Conservation (phyloP, 192 early-diverging fungal species). For the Mortierella alpina region DNA sequence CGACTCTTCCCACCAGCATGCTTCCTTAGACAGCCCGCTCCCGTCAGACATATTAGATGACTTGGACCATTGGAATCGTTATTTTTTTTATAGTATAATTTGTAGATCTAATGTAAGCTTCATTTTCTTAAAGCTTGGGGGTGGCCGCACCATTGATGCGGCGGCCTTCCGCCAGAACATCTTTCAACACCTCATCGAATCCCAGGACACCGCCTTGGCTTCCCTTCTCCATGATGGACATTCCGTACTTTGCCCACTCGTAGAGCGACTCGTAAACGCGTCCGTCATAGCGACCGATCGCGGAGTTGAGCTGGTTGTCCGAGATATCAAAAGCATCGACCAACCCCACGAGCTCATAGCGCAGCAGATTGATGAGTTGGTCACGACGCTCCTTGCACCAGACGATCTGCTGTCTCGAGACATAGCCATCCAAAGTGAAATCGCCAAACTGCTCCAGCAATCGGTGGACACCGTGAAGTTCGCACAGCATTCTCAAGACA, state of each 20-base stretch:
- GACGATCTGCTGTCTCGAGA: conserved; percentile 68
- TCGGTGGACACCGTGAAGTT: conserved; percentile 78
- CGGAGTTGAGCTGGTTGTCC: conserved; percentile 87
- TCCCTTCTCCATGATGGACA: conserved; percentile 38
- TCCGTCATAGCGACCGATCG: conserved; percentile 88
- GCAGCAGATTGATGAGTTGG: conserved; percentile 65
- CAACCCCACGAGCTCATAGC: conserved; percentile 78
- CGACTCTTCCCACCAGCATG: conserved; percentile 56
- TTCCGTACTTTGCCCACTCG: conserved; percentile 61
- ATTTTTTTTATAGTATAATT: not conserved
- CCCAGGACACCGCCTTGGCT: conserved; percentile 45
- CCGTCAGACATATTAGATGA: not conserved
- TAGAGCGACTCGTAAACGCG: conserved; percentile 80
- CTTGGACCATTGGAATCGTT: conserved; percentile 3
- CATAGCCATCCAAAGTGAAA: conserved; percentile 83
- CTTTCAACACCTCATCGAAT: conserved; percentile 44
- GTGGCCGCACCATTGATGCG: conserved; percentile 27
- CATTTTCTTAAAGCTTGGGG: conserved; percentile 27
- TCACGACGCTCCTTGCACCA: conserved; percentile 68
- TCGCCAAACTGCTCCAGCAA: conserved; percentile 77
- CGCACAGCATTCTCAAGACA: conserved; percentile 71
- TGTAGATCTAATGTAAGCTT: not conserved
- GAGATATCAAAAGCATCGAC: conserved; percentile 89
- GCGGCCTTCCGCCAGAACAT: conserved; percentile 36
- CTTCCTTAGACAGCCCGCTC: conserved; percentile 31